phyloP scores from a whole-genome alignment of 345 rosid species.

The Brassica cretica region DNA sequence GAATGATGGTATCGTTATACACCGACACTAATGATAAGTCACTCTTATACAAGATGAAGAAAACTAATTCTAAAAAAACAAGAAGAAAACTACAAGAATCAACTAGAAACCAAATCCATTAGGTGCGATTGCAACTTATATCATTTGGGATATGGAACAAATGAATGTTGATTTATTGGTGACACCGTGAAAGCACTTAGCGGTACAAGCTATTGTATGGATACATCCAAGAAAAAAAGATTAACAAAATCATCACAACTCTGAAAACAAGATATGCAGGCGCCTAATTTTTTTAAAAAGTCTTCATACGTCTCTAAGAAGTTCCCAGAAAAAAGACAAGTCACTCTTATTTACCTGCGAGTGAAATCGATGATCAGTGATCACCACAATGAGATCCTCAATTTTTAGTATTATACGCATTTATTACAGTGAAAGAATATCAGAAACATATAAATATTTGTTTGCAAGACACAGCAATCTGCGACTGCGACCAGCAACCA shows the following conservation, averaged over 20 bases:
- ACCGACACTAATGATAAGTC: neutral
- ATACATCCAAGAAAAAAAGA: neutral
- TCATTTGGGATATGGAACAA: neutral
- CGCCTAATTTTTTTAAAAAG: neutral
- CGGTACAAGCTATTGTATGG: neutral
- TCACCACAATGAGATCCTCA: neutral
- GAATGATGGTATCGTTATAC: neutral
- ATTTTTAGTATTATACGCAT: neutral
- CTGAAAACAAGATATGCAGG: constrained; percentile 12
- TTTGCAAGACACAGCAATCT: too few relatives aligned
- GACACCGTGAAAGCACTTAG: neutral
- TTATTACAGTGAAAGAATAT: neutral
- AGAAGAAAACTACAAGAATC: neutral
- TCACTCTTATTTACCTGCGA: neutral
- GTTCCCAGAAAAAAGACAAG: neutral
- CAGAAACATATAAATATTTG: neutral
- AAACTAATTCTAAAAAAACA: neutral
- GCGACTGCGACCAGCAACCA: too few relatives aligned
- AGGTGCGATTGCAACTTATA: neutral
- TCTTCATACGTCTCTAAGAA: neutral
- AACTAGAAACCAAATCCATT: neutral
- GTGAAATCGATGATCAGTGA: neutral
- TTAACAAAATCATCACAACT: neutral
- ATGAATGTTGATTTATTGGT: neutral
- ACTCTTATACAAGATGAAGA: neutral